Evolutionary conservation across 257 asterid genomes (phyloP).

Genomic region (Gentiana straminea): DNA sequence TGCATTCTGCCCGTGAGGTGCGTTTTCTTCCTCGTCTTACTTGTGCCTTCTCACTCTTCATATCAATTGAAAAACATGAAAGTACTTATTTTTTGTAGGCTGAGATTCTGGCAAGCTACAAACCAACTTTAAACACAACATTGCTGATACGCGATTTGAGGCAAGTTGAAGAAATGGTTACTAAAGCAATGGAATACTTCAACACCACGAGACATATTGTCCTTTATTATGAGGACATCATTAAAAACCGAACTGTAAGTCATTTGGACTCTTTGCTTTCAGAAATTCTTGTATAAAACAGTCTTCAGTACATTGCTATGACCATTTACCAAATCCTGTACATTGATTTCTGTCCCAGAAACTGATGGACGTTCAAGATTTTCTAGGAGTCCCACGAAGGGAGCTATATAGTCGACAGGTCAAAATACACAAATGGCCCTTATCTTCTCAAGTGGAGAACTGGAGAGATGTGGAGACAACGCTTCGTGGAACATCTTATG

Average conservation of each 20-base stretch:
- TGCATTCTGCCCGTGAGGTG: constrained; percentile 79
- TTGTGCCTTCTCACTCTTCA: not conserved
- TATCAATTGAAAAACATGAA: not conserved
- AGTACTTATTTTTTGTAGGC: constrained; percentile 41
- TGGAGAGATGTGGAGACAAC: constrained; percentile 68
- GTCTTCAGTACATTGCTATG: not conserved
- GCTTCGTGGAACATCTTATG: constrained; percentile 65
- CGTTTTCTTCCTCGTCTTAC: constrained; percentile 10
- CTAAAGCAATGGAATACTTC: constrained; percentile 56
- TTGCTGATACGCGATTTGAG: constrained; percentile 45
- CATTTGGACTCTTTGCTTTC: constrained; percentile 3
- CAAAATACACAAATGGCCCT: constrained; percentile 74
- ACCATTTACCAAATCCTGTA: constrained; percentile 1
- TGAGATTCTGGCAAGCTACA: constrained; percentile 71
- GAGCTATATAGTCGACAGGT: constrained; percentile 72
- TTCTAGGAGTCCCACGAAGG: constrained; percentile 57
- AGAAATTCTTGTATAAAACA: not conserved
- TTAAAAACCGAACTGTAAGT: constrained; percentile 68
- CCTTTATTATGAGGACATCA: constrained; percentile 77
- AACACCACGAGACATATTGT: constrained; percentile 70
- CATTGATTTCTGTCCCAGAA: constrained; percentile 29
- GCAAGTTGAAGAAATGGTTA: constrained; percentile 62
- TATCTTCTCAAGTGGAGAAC: constrained; percentile 68
- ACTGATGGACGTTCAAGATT: constrained; percentile 67
- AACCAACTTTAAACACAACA: constrained; percentile 62